These are phyloP conservation scores for Kurtzmaniella cleridarum DNA, from an alignment of 805 yeast genomes.

Conservation along the genomic window DNA sequence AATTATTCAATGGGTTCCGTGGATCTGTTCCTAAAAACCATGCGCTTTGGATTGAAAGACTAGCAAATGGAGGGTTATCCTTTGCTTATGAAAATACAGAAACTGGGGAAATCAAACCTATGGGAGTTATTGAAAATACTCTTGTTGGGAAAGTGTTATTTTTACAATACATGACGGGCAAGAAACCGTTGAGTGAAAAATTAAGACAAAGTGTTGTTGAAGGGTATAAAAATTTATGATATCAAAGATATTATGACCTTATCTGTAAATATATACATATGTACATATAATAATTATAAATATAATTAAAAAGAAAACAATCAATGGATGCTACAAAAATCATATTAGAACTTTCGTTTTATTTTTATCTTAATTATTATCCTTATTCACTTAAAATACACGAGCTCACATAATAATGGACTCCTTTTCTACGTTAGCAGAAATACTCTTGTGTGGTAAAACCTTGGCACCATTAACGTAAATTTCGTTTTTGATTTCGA, in stretches of 20 bases:
- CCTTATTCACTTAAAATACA: too few relatives aligned
- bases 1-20: conserved; percentile 50
- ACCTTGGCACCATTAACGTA: conserved; percentile 99
- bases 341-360: too few relatives aligned
- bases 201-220: conserved; percentile 41
- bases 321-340: too few relatives aligned
- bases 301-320: too few relatives aligned
- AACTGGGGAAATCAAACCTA: conserved; percentile 9
- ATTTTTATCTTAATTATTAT: too few relatives aligned
- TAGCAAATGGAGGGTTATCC: conserved; percentile 21
- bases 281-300: too few relatives aligned
- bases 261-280: too few relatives aligned
- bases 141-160: conserved; percentile 62
- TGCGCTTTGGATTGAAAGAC: conserved; percentile 53
- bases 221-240: conserved; percentile 11
- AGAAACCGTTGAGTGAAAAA: conserved; percentile 56
- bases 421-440: conserved; percentile 94
- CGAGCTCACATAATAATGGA: conserved; percentile 86
- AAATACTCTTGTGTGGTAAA: conserved; percentile 95
- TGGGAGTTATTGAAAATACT: conserved; percentile 65
- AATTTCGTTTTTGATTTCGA: conserved; percentile 95
- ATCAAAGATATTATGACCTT: background rate
- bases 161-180: conserved; percentile 70
- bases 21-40: conserved; percentile 76
- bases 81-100: conserved; percentile 26